Percentiles rank a stretch among this genome's conserved stretches.
Evolutionary conservation across 257 asterid genomes (phyloP).

Genomic region (Penstemon eatonii): DNA sequence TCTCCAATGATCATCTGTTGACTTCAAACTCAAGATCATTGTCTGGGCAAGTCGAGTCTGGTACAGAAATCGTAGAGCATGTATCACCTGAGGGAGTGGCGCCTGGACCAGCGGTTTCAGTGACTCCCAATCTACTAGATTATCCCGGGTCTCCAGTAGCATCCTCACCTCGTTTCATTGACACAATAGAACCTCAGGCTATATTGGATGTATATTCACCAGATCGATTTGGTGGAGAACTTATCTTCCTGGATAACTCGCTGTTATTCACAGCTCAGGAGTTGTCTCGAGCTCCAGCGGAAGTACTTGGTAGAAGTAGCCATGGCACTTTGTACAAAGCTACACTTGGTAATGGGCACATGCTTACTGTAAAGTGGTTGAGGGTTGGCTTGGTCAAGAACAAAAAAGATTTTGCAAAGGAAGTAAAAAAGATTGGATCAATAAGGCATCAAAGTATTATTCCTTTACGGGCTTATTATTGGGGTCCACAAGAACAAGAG

Average conservation of each 20-base stretch:
- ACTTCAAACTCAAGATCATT: constrained; percentile 64
- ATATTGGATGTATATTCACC: constrained; percentile 77
- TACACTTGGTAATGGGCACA: constrained; percentile 70
- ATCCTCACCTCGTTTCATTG: constrained; percentile 67
- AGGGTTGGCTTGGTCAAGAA: constrained; percentile 85
- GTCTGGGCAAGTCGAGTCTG: constrained; percentile 58
- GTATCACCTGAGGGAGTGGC: constrained; percentile 40
- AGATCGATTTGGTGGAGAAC: constrained; percentile 85
- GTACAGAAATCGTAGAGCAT: constrained; percentile 71
- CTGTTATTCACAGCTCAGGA: constrained; percentile 78
- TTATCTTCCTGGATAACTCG: constrained; percentile 72
- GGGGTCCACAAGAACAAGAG: constrained; percentile 96
- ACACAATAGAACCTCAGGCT: constrained; percentile 65
- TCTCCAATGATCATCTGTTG: constrained; percentile 81
- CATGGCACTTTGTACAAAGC: constrained; percentile 93
- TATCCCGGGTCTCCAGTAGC: constrained; percentile 77
- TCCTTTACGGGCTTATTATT: constrained; percentile 77
- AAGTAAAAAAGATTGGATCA: constrained; percentile 80
- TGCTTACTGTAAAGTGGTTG: constrained; percentile 93
- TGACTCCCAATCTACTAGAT: constrained; percentile 39
- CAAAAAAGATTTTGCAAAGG: constrained; percentile 88
- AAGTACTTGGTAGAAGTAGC: constrained; percentile 93
- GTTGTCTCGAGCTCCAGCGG: constrained; percentile 94
- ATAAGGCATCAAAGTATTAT: constrained; percentile 61
- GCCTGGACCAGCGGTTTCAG: constrained; percentile 31